These are phyloP conservation scores for Vachellia collinsii DNA, from an alignment of 306 rosid species.

Conservation along the genomic window DNA sequence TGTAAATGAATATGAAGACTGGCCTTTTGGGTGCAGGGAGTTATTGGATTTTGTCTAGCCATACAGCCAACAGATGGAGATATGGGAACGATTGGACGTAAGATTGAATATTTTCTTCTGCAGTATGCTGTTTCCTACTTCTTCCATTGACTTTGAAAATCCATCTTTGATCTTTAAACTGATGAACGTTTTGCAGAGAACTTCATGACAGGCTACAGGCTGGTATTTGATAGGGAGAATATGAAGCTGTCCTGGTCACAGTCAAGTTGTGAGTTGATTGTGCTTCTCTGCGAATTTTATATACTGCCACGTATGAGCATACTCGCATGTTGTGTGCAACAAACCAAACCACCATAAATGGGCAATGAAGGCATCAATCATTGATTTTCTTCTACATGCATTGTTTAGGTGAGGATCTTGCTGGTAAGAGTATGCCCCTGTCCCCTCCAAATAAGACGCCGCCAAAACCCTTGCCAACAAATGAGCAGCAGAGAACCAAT, in stretches of 20 bases:
- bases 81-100: conserved; percentile 87
- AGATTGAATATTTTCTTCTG: conserved; percentile 44
- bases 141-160: conserved; percentile 4
- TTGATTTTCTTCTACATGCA: conserved; percentile 21
- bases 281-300: conserved; percentile 9
- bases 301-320: neutral
- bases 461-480: conserved; percentile 73
- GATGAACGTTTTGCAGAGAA: conserved; percentile 64
- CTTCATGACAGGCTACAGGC: conserved; percentile 84
- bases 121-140: conserved; percentile 7
- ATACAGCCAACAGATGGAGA: conserved; percentile 76
- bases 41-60: conserved; percentile 79
- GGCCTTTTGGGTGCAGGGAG: conserved; percentile 63
- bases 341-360: neutral
- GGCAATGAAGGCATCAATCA: conserved; percentile 23
- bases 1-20: conserved; percentile 29
- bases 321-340: neutral
- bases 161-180: conserved; percentile 24
- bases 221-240: conserved; percentile 83
- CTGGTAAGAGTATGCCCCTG: conserved; percentile 58
- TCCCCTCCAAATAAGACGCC: conserved; percentile 61
- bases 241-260: conserved; percentile 84
- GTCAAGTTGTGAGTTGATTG: conserved; percentile 75
- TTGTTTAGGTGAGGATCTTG: conserved; percentile 82
- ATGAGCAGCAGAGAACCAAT: conserved; percentile 73